Conservation (phyloP, 139 green algal genomes). For the Picocystis salinarum region DNA sequence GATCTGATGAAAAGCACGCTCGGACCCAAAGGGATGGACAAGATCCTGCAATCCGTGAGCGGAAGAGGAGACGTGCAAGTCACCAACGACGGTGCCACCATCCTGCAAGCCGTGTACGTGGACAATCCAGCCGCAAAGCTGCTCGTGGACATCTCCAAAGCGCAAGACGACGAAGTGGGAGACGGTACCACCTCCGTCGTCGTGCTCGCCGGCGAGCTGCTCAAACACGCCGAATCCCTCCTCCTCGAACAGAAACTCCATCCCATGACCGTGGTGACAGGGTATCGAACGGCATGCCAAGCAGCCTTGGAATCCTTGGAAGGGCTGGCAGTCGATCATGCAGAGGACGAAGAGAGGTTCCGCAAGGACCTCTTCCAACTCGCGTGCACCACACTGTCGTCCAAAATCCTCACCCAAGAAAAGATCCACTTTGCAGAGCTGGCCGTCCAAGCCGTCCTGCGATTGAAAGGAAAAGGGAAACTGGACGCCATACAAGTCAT, state of each 20-base stretch:
- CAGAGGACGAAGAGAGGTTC: slow-evolving; percentile 23
- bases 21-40: slow-evolving; percentile 88
- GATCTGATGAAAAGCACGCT: slow-evolving; percentile 96
- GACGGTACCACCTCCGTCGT: slow-evolving; percentile 96
- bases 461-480: slow-evolving; percentile 74
- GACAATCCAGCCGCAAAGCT: slow-evolving; percentile 97
- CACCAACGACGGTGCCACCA: slow-evolving; percentile 97
- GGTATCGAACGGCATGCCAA: too few relatives aligned
- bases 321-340: slow-evolving; percentile 26
- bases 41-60: slow-evolving; percentile 90
- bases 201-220: slow-evolving; percentile 88
- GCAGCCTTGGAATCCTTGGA: slow-evolving; percentile 50
- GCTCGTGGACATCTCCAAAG: slow-evolving; percentile 80
- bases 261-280: slow-evolving; percentile 98
- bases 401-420: slow-evolving; percentile 86
- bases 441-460: slow-evolving; percentile 83
- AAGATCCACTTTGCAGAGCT: slow-evolving; percentile 88
- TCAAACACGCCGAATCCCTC: slow-evolving; percentile 88
- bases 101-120: slow-evolving; percentile 76
- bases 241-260: slow-evolving; percentile 85
- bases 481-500: slow-evolving; percentile 96
- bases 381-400: slow-evolving; percentile 79
- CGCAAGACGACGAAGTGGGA: slow-evolving; percentile 94
- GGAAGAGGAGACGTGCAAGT: slow-evolving; percentile 67
- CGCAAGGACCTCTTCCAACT: slow-evolving; percentile 81